These are phyloP conservation scores for Farysia itapuensis DNA, from an alignment of 1,284 basidiomycete species.

Conservation along the genomic window DNA sequence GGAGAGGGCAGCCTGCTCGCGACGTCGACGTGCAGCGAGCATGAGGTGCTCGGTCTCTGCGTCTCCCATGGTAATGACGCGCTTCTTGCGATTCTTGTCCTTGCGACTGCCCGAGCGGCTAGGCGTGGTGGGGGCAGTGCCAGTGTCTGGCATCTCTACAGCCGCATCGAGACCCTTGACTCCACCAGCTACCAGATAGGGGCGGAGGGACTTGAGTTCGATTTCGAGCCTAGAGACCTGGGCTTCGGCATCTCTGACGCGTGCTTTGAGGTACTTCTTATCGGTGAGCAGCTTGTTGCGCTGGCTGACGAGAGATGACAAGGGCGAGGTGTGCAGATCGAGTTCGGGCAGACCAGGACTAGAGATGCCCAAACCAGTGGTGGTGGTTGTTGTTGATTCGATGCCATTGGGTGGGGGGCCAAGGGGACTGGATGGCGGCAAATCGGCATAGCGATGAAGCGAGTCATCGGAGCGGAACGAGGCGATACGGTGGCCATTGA, in stretches of 20 bases:
- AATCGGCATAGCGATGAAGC: neutral
- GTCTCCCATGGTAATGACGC: conserved; percentile 60
- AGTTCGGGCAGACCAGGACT: conserved; percentile 17
- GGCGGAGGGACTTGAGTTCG: conserved; percentile 51
- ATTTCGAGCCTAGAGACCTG: conserved; percentile 53
- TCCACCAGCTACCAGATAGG: conserved; percentile 47
- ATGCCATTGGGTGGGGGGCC: neutral
- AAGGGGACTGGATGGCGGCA: neutral
- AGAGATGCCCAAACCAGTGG: conserved; percentile 27
- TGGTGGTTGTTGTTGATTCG: conserved; percentile 2
- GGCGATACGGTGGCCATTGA: conserved; percentile 14
- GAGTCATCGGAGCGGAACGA: conserved; percentile 16
- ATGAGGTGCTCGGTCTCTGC: conserved; percentile 62
- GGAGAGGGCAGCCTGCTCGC: conserved; percentile 32
- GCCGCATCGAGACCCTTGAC: conserved; percentile 18
- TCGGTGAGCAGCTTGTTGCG: conserved; percentile 56
- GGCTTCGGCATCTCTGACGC: conserved; percentile 54
- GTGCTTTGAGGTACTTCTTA: conserved; percentile 52
- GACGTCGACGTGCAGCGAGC: conserved; percentile 58
- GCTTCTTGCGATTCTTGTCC: conserved; percentile 34
- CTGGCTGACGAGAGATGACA: conserved; percentile 44
- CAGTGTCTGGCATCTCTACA: conserved; percentile 1
- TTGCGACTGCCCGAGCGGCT: conserved; percentile 33
- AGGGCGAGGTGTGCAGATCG: conserved; percentile 28
- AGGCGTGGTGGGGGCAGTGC: conserved; percentile 30